Evolutionary conservation across 495 filamentous ascomycete genomes (phyloP).

Genomic region (Bacidia gigantensis): DNA sequence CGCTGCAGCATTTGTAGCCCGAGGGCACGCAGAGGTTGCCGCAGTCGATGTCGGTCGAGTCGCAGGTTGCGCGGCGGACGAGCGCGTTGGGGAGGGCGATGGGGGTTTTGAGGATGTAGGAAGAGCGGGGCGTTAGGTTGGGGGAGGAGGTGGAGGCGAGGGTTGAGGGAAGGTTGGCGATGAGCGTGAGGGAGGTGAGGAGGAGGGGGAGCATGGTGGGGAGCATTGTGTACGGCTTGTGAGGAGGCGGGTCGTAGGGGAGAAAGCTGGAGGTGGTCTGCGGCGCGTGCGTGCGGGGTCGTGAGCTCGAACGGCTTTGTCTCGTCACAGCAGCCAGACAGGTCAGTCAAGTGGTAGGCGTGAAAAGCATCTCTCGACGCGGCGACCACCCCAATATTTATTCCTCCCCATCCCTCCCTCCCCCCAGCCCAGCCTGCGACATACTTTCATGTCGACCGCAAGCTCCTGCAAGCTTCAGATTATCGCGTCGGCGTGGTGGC

Average conservation of each 20-base stretch:
- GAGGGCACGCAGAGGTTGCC: neutral
- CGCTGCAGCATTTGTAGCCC: conserved; percentile 1
- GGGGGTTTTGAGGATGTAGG: neutral
- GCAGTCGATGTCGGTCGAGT: neutral
- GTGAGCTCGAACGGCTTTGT: neutral
- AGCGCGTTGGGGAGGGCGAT: neutral
- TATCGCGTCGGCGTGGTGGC: neutral
- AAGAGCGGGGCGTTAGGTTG: neutral
- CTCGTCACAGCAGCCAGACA: neutral
- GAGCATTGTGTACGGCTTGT: neutral
- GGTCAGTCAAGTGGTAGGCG: neutral
- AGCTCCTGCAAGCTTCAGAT: neutral
- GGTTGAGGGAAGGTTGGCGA: too few relatives aligned
- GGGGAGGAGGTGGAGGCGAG: neutral
- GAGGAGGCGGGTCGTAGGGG: neutral
- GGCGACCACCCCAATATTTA: neutral
- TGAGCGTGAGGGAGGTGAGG: neutral
- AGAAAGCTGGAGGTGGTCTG: neutral
- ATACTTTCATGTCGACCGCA: neutral
- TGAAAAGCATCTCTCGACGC: neutral
- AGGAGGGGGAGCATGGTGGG: neutral
- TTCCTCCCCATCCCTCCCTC: neutral
- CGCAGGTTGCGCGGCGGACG: neutral
- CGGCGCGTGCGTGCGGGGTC: too few relatives aligned
- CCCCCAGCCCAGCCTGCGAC: neutral